Conservation (phyloP, 2,329 filamentous ascomycete genomes). For the Elsinoe necatrix region DNA sequence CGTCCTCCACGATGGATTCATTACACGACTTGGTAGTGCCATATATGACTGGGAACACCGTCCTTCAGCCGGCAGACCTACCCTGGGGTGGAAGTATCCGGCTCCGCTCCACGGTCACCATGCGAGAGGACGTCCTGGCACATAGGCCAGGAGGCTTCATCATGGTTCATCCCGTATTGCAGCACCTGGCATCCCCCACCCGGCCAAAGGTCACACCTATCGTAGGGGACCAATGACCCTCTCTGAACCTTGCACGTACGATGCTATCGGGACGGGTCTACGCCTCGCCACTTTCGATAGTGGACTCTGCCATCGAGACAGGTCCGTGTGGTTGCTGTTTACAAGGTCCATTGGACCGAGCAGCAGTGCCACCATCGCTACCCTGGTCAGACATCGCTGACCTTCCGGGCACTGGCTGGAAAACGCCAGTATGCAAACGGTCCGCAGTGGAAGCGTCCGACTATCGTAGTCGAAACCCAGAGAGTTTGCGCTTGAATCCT, state of each 20-base stretch:
- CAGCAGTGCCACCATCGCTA: neutral
- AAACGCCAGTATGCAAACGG: neutral
- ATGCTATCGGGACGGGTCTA: neutral
- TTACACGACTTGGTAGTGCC: neutral
- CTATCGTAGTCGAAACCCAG: neutral
- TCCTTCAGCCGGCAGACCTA: neutral
- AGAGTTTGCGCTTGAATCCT: neutral
- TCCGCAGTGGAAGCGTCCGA: neutral
- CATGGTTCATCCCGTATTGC: neutral
- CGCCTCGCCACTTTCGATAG: neutral
- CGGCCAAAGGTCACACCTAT: neutral
- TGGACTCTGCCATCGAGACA: neutral
- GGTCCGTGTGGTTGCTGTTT: neutral
- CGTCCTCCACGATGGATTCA: neutral
- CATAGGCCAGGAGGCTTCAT: slow-evolving; percentile 2
- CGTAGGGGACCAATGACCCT: neutral
- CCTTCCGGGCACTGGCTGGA: neutral
- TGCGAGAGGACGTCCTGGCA: neutral
- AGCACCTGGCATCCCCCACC: neutral
- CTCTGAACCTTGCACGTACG: neutral
- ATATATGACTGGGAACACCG: neutral
- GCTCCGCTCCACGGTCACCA: slow-evolving; percentile 4
- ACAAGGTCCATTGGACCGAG: neutral
- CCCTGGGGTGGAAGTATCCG: neutral
- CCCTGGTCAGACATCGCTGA: neutral